phyloP scores from a whole-genome alignment of 208 protist species.

The Phytomonas serpens region DNA sequence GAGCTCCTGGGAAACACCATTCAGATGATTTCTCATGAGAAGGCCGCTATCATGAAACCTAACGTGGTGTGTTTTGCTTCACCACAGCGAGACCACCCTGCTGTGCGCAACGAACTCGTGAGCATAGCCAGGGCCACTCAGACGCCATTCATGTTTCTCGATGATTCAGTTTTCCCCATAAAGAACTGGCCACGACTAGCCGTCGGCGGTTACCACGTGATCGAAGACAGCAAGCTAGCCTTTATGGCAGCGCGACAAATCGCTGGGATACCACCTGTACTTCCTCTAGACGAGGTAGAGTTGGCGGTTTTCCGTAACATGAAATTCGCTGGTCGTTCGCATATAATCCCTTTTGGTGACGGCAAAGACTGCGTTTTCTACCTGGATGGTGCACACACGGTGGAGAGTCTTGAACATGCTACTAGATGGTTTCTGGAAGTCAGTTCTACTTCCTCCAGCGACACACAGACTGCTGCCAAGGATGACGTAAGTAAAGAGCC shows the following conservation, averaged over 20 bases:
- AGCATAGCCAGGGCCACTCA: constrained; percentile 22
- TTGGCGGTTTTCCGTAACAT: constrained; percentile 40
- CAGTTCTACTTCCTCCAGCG: constrained; percentile 32
- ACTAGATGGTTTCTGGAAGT: constrained; percentile 72
- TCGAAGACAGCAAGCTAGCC: constrained; percentile 82
- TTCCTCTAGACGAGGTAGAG: constrained; percentile 59
- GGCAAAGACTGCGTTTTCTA: constrained; percentile 48
- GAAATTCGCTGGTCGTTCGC: constrained; percentile 73
- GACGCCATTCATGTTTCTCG: constrained; percentile 52
- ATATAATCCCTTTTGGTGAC: constrained; percentile 20
- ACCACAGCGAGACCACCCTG: constrained; percentile 61
- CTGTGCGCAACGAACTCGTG: constrained; percentile 52
- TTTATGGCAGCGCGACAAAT: constrained; percentile 63
- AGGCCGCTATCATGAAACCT: constrained; percentile 92
- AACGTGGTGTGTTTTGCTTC: constrained; percentile 58
- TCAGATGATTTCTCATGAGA: constrained; percentile 88
- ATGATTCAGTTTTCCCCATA: constrained; percentile 56
- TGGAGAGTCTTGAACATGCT: constrained; percentile 60
- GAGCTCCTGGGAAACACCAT: constrained; percentile 91
- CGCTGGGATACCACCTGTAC: constrained; percentile 37
- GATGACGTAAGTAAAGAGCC: constrained; percentile 3
- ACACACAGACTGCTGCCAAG: constrained; percentile 8
- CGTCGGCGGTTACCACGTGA: constrained; percentile 61
- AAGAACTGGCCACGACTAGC: constrained; percentile 56
- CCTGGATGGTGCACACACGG: constrained; percentile 86